A percentile compares a stretch with the other conserved stretches of the same genome.
Conservation (phyloP, 805 yeast genomes). For the Metschnikowia kunwiensis region DNA sequence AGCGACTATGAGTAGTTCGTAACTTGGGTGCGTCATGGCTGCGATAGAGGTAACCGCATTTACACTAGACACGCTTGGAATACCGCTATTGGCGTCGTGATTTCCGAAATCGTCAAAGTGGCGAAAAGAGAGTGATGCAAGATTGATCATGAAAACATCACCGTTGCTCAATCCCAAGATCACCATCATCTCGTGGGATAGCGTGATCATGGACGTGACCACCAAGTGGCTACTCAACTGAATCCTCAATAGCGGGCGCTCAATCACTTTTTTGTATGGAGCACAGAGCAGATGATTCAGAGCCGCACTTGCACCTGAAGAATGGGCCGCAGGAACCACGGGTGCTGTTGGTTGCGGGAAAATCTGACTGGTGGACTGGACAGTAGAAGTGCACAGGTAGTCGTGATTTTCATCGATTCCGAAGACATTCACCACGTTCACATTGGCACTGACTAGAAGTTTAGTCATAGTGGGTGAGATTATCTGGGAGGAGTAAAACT, state of each 20-base stretch:
- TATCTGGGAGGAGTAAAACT: constrained; percentile 29
- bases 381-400: constrained; percentile 22
- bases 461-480: constrained; percentile 28
- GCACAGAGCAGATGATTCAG: constrained; percentile 11
- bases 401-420: constrained; percentile 29
- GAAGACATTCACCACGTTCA: constrained; percentile 48
- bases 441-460: constrained; percentile 45
- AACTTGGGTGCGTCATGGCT: constrained; percentile 27
- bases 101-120: constrained; percentile 45
- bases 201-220: constrained; percentile 38
- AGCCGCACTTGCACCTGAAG: constrained; percentile 13
- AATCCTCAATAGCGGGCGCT: constrained; percentile 44
- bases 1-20: constrained; percentile 49
- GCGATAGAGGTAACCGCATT: constrained; percentile 24
- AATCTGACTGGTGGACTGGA: constrained; percentile 21
- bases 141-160: constrained; percentile 62
- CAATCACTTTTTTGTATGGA: constrained; percentile 35
- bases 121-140: constrained; percentile 44
- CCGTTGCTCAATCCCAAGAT: constrained; percentile 64
- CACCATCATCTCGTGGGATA: constrained; percentile 43
- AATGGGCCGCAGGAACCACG: constrained; percentile 3
- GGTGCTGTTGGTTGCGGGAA: constrained; percentile 15
- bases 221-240: constrained; percentile 34
- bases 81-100: constrained; percentile 9
- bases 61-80: constrained; percentile 21